Conservation (phyloP, 2,329 filamentous ascomycete genomes). For the Paramyrothecium sp. region DNA sequence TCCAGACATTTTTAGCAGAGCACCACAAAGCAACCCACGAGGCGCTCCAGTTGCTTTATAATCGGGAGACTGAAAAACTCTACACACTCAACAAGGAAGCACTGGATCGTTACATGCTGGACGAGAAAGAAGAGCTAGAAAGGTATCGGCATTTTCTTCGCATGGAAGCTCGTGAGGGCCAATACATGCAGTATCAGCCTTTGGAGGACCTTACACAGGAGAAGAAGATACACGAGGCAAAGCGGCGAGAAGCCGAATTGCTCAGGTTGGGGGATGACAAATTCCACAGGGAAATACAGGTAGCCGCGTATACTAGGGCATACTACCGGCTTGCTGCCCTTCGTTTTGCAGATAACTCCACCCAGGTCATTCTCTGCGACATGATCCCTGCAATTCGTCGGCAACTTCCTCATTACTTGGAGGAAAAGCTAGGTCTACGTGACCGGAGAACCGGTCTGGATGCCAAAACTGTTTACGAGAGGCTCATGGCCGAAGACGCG, state of each 20-base stretch:
- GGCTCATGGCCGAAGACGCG: conserved; percentile 48
- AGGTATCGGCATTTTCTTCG: conserved; percentile 50
- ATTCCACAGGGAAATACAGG: conserved; percentile 58
- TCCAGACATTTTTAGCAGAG: conserved; percentile 42
- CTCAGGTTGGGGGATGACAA: conserved; percentile 54
- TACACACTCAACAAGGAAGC: conserved; percentile 56
- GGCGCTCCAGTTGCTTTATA: conserved; percentile 43
- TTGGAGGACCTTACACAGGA: conserved; percentile 46
- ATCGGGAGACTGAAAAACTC: conserved; percentile 52
- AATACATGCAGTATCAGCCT: conserved; percentile 25
- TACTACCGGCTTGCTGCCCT: conserved; percentile 68
- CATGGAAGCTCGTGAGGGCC: conserved; percentile 30
- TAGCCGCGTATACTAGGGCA: conserved; percentile 61
- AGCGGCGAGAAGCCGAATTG: conserved; percentile 38
- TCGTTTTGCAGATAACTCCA: conserved; percentile 60
- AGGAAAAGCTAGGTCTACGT: conserved; percentile 40
- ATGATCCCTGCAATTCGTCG: conserved; percentile 44
- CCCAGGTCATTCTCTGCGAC: conserved; percentile 46
- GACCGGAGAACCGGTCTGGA: conserved; percentile 13
- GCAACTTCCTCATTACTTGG: conserved; percentile 39
- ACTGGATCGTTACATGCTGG: conserved; percentile 41
- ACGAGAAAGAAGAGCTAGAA: conserved; percentile 44
- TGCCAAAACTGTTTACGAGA: conserved; percentile 30
- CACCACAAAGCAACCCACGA: conserved; percentile 32
- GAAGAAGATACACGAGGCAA: conserved; percentile 42